These are phyloP conservation scores for Polysphondylium violaceum DNA, from an alignment of 78 protist species.

Conservation along the genomic window DNA sequence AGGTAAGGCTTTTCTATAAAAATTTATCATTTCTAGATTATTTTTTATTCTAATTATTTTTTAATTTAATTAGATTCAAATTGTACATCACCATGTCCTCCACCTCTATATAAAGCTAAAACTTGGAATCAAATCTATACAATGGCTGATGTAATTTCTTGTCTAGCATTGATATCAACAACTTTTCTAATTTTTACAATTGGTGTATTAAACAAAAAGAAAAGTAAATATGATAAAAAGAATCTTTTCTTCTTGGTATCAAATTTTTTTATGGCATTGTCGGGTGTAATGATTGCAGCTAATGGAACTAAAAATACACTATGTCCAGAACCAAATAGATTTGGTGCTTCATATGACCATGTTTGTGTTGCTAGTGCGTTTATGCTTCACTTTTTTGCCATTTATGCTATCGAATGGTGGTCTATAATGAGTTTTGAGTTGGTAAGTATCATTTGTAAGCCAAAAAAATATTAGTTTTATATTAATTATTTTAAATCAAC, in stretches of 20 bases:
- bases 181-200: conserved; percentile 21
- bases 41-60: background rate
- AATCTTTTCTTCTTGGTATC: conserved; percentile 5
- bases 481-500: background rate
- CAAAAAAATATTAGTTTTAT: no score
- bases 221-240: conserved; percentile 16
- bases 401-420: conserved; percentile 45
- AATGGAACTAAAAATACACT: conserved; percentile 61
- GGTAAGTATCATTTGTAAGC: no score
- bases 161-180: conserved; percentile 10
- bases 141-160: conserved; percentile 14
- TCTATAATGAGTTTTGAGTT: conserved; percentile 19
- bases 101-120: background rate
- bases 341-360: background rate
- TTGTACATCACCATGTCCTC: conserved; percentile 42
- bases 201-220: conserved; percentile 30
- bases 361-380: conserved; percentile 47
- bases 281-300: conserved; percentile 24
- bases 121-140: conserved; percentile 19
- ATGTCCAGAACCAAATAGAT: conserved; percentile 35
- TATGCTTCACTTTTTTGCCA: conserved; percentile 25
- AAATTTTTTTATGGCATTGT: background rate
- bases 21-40: background rate
- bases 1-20: background rate
- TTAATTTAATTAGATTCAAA: background rate